phyloP scores from a whole-genome alignment of 164 flowering plant genomes.

The Chimonanthus praecox region DNA sequence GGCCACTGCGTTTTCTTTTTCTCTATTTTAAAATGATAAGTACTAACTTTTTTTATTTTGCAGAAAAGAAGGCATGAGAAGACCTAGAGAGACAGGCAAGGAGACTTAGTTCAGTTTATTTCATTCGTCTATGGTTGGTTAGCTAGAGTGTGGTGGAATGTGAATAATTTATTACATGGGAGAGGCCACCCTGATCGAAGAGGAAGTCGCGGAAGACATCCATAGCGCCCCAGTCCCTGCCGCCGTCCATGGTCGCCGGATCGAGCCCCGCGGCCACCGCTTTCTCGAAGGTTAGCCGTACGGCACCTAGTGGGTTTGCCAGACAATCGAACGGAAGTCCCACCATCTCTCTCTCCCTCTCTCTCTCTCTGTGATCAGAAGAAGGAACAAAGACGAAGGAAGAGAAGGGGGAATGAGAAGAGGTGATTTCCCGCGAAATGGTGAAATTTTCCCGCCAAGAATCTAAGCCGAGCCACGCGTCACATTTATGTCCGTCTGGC shows the following conservation, averaged over 20 bases:
- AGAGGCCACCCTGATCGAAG: constrained; percentile 40
- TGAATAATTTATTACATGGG: constrained; percentile 38
- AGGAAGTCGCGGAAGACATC: constrained; percentile 66
- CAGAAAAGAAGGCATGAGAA: neutral
- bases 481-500: too few relatives aligned
- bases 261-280: constrained; percentile 41
- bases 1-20: too few relatives aligned
- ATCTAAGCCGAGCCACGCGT: too few relatives aligned
- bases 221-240: constrained; percentile 76
- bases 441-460: too few relatives aligned
- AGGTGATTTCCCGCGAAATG: too few relatives aligned
- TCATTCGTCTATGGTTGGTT: too few relatives aligned
- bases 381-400: too few relatives aligned
- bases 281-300: constrained; percentile 73
- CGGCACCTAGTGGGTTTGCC: constrained; percentile 90
- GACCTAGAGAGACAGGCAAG: neutral
- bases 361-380: neutral
- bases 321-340: constrained; percentile 74
- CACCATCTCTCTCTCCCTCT: constrained; percentile 50
- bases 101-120: too few relatives aligned
- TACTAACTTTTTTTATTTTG: neutral
- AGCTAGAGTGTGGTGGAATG: too few relatives aligned
- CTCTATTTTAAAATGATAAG: neutral
- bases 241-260: constrained; percentile 36
- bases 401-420: too few relatives aligned